These are phyloP conservation scores for Venturia oleaginea DNA, from an alignment of 2,329 filamentous ascomycete genomes.

Conservation along the genomic window DNA sequence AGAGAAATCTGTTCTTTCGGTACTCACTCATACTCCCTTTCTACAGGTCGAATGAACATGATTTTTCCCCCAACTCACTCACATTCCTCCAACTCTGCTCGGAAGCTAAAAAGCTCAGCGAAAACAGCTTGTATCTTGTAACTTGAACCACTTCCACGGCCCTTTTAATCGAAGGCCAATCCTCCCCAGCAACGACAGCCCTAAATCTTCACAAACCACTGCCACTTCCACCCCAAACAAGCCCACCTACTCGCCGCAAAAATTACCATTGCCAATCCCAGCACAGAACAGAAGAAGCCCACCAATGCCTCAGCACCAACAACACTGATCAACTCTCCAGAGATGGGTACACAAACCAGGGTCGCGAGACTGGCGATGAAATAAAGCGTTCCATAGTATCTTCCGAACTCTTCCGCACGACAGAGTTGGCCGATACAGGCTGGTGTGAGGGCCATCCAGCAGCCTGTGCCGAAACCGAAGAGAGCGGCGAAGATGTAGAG, in stretches of 20 bases:
- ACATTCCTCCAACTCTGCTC: too few relatives aligned
- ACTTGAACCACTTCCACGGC: too few relatives aligned
- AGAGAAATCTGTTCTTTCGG: background rate
- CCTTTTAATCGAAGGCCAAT: too few relatives aligned
- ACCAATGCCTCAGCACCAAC: slow-evolving; percentile 27
- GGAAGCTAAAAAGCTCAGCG: too few relatives aligned
- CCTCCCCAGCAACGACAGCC: background rate
- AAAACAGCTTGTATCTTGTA: too few relatives aligned
- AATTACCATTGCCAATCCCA: slow-evolving; percentile 23
- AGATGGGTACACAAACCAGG: slow-evolving; percentile 27
- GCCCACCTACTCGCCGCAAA: slow-evolving; percentile 29
- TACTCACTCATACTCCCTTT: background rate
- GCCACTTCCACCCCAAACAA: slow-evolving; percentile 26
- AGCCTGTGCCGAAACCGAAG: slow-evolving; percentile 12
- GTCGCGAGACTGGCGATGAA: slow-evolving; percentile 28
- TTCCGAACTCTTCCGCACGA: slow-evolving; percentile 8
- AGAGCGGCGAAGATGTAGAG: slow-evolving; percentile 17
- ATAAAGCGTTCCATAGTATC: slow-evolving; percentile 17
- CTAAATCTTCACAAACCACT: slow-evolving; percentile 19
- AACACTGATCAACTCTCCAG: slow-evolving; percentile 26
- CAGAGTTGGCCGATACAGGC: slow-evolving; percentile 12
- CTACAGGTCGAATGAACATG: too few relatives aligned
- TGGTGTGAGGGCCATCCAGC: slow-evolving; percentile 11
- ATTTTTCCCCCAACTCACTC: too few relatives aligned
- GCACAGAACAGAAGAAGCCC: slow-evolving; percentile 25